A percentile compares a stretch with the other conserved stretches of the same genome.
Conservation (phyloP, 1,139 yeast genomes). For the Suhomyces chickasaworum region DNA sequence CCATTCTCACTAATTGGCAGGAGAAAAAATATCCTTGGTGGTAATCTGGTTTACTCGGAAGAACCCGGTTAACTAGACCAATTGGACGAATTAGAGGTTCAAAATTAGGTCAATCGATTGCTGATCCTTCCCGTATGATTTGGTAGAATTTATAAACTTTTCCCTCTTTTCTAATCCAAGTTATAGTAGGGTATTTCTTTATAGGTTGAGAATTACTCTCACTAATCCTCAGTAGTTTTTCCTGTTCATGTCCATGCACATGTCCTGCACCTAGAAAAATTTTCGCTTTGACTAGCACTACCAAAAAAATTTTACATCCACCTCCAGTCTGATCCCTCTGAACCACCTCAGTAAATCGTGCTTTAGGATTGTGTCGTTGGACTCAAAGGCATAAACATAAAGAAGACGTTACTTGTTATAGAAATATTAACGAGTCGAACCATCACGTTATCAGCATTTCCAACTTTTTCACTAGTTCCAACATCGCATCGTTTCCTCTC, state of each 20-base stretch:
- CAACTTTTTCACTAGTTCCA: background rate
- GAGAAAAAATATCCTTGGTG: background rate
- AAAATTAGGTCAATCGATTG: too few species aligned
- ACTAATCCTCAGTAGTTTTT: background rate
- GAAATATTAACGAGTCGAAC: background rate
- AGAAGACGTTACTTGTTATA: background rate
- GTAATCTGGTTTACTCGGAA: background rate
- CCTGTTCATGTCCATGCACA: too few species aligned
- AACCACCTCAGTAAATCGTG: background rate
- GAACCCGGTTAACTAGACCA: too few species aligned
- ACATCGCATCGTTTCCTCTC: background rate
- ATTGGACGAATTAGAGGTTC: too few species aligned
- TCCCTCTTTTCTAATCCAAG: too few species aligned
- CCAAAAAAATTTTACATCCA: slow-evolving; percentile 8
- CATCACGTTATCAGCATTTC: background rate
- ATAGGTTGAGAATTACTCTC: too few species aligned
- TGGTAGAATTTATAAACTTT: too few species aligned
- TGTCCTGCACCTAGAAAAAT: slow-evolving; percentile 8
- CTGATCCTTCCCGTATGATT: too few species aligned
- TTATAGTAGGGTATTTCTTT: too few species aligned
- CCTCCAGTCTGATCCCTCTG: slow-evolving; percentile 3
- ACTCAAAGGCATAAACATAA: slow-evolving; percentile 1
- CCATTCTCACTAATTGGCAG: background rate
- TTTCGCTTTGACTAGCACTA: slow-evolving; percentile 7
- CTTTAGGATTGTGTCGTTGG: slow-evolving; percentile 1